Percentiles rank a stretch among this genome's conserved stretches.
Conservation (phyloP, 257 asterid species). For the Gentiana dahurica region DNA sequence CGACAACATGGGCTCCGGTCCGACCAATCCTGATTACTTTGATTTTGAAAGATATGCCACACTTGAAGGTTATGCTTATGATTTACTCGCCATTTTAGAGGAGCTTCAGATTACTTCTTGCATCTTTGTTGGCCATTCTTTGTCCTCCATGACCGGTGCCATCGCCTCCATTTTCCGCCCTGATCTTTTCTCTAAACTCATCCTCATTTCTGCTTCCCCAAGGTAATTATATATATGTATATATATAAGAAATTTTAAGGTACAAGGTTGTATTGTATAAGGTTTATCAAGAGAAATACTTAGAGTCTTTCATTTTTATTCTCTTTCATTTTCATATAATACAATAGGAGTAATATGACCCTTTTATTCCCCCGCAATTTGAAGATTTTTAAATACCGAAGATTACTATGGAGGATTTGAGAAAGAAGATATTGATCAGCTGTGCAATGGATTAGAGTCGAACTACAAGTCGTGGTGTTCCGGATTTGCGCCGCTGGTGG, state of each 20-base stretch:
- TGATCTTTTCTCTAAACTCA: slow-evolving; percentile 25
- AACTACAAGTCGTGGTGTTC: neutral
- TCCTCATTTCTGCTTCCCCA: slow-evolving; percentile 27
- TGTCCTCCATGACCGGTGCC: slow-evolving; percentile 18
- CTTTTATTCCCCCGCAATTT: too few species aligned
- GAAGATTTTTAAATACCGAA: too few species aligned
- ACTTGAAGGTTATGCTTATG: slow-evolving; percentile 27
- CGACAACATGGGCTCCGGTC: slow-evolving; percentile 32
- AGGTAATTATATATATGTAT: slow-evolving; percentile 6
- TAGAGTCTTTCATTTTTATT: too few species aligned
- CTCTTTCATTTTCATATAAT: too few species aligned
- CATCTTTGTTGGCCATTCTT: slow-evolving; percentile 27
- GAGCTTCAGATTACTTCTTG: slow-evolving; percentile 21
- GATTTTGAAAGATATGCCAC: slow-evolving; percentile 24
- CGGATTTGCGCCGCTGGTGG: slow-evolving; percentile 23
- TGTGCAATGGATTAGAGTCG: too few species aligned
- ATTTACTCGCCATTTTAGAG: slow-evolving; percentile 24
- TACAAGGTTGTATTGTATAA: too few species aligned
- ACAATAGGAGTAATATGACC: too few species aligned
- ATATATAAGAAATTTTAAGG: too few species aligned
- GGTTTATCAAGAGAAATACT: too few species aligned
- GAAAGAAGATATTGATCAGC: too few species aligned
- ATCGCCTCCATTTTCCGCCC: slow-evolving; percentile 28
- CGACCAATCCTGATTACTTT: slow-evolving; percentile 29
- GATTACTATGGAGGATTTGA: too few species aligned